These are phyloP conservation scores for Amphichorda felina DNA, from an alignment of 2,329 filamentous ascomycete species.

Conservation along the genomic window DNA sequence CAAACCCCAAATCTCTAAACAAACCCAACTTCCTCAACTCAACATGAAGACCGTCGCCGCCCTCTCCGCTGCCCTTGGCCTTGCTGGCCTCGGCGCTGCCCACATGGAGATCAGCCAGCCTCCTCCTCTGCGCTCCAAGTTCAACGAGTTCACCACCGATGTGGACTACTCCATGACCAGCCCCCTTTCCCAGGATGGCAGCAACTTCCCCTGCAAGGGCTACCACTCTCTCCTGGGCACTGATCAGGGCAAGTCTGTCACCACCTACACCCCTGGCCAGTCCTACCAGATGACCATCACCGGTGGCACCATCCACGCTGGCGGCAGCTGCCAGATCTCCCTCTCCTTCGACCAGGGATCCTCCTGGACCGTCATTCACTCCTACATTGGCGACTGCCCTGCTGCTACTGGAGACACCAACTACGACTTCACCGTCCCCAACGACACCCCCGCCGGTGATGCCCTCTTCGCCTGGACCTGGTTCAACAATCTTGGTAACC, in stretches of 20 bases:
- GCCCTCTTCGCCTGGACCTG: constrained; percentile 66
- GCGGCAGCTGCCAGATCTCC: constrained; percentile 67
- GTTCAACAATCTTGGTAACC: constrained; percentile 66
- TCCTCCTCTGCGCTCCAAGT: constrained; percentile 39
- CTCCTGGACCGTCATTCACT: constrained; percentile 57
- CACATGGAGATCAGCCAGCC: constrained; percentile 47
- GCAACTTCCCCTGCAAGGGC: constrained; percentile 68
- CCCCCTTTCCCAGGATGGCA: constrained; percentile 46
- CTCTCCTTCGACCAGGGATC: constrained; percentile 61
- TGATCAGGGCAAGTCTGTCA: constrained; percentile 37
- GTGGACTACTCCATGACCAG: constrained; percentile 63
- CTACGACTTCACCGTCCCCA: constrained; percentile 56
- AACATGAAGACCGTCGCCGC: constrained; percentile 29
- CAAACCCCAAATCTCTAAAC: not conserved
- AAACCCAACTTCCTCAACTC: no score
- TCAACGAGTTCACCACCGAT: constrained; percentile 33
- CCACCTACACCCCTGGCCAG: constrained; percentile 49
- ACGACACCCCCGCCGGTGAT: constrained; percentile 45
- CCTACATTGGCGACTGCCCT: constrained; percentile 44
- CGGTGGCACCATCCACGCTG: constrained; percentile 52
- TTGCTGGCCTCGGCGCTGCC: constrained; percentile 30
- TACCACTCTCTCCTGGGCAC: constrained; percentile 36
- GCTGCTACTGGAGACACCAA: constrained; percentile 23
- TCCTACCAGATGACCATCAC: constrained; percentile 51
- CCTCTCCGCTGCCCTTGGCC: constrained; percentile 27